Percentiles rank a stretch among this genome's conserved stretches.
Evolutionary conservation across 1,284 basidiomycete genomes (phyloP).

Genomic region (Macrocybe sp.): DNA sequence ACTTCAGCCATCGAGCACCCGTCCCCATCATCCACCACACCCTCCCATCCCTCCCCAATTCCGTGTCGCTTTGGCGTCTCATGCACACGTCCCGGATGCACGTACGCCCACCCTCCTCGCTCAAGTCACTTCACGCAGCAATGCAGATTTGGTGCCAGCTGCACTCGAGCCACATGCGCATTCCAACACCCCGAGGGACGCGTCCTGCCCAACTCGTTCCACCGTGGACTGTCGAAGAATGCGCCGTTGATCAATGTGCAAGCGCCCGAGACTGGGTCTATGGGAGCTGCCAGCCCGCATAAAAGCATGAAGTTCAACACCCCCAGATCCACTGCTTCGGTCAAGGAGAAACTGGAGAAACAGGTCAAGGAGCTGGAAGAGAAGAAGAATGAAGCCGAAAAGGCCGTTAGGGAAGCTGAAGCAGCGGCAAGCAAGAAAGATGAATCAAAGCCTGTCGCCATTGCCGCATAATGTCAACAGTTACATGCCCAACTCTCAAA

Average conservation of each 20-base stretch:
- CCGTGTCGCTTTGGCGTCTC: constrained; percentile 71
- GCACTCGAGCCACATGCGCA: constrained; percentile 70
- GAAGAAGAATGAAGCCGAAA: constrained; percentile 53
- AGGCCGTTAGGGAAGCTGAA: constrained; percentile 52
- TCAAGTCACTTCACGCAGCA: constrained; percentile 37
- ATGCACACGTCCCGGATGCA: constrained; percentile 72
- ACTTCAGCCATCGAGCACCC: no score
- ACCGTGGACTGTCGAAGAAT: constrained; percentile 61
- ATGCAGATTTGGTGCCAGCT: constrained; percentile 74
- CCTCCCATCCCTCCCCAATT: constrained; percentile 31
- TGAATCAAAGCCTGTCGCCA: constrained; percentile 48
- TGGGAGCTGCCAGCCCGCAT: constrained; percentile 55
- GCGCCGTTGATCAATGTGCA: constrained; percentile 55
- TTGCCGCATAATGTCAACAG: constrained; percentile 37
- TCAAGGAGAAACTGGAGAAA: constrained; percentile 51
- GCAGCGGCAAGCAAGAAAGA: constrained; percentile 47
- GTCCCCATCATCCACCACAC: constrained; percentile 14
- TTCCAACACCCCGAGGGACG: constrained; percentile 80
- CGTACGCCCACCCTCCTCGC: constrained; percentile 62
- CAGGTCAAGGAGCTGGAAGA: constrained; percentile 56
- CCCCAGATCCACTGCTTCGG: constrained; percentile 21
- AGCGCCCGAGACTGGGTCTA: constrained; percentile 60
- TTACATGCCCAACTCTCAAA: neutral
- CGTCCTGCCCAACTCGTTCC: constrained; percentile 70
- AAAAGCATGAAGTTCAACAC: constrained; percentile 66